Evolutionary conservation across 257 asterid species (phyloP), one percentile per base, ranked within the genome.

Genomic region (Solanum chilense): DNA sequence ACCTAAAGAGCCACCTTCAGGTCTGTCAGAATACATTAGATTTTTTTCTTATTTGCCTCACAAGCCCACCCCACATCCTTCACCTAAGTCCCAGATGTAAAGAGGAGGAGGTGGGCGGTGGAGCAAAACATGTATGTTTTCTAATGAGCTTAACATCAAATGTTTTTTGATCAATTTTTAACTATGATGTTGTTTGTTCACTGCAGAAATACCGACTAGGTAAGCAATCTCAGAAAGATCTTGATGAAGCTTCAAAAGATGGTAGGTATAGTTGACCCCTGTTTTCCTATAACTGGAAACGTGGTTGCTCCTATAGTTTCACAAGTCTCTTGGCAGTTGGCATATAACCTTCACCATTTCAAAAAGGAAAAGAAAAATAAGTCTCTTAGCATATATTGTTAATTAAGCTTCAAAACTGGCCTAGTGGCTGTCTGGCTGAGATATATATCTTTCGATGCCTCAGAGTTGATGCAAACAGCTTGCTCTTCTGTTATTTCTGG

Each of bases 1-100:
- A 96, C 88, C 90, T 96, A 89, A 96, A 96, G 95, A 91, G 95
- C 78, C 98, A 95, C 92, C 98, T 95, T 89, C 97, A 95, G 95
- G 98, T 94, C 64, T 74, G 15, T 71, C 20, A 71, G 80, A 71
- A 35, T 35, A 71, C 80, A 5, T n/a, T 58, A 71, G 25, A 31
- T 84, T 74, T 56, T 84, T 74, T 71, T 66, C 70, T 87, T 49
- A 52, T 64, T 80, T 45, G 44, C 37, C 88, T 66, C 52, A 23
- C 68, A 80, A 29, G 69, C 12, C 66, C 68, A 29, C 85, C 68
- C 20, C 70, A 71, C 52, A 39, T 44, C 82, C 83, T 77, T 52
- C 85, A 14, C 21, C 88, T 3, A 66, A 62, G 75, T 74, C 27
- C 60, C 20, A 56, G 56, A 82, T 86, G 29, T 35, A 86, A 45